Conservation (phyloP, 2,329 filamentous ascomycete species). For the Xylaria sp. region DNA sequence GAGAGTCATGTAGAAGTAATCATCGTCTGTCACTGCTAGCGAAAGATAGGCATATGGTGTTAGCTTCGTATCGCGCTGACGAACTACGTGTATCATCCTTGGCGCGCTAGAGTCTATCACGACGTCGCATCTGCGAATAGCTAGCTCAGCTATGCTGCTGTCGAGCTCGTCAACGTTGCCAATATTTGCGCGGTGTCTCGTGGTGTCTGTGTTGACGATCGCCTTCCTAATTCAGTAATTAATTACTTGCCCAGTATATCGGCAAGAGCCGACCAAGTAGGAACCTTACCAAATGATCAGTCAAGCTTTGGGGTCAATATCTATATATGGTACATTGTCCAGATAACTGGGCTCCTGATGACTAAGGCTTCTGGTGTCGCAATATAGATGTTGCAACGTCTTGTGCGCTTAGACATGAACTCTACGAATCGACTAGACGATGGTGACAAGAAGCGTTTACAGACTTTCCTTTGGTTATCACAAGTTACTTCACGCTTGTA, state of each 20-base stretch:
- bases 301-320: conserved; percentile 19
- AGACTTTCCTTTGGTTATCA: not conserved
- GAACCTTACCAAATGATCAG: conserved; percentile 36
- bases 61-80: conserved; percentile 34
- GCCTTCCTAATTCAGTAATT: conserved; percentile 46
- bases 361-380: conserved; percentile 24
- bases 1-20: conserved; percentile 15
- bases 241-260: conserved; percentile 31
- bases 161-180: conserved; percentile 24
- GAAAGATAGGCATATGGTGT: conserved; percentile 28
- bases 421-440: not conserved
- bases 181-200: conserved; percentile 41
- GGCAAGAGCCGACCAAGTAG: conserved; percentile 26
- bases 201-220: conserved; percentile 39
- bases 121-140: conserved; percentile 40
- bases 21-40: conserved; percentile 20
- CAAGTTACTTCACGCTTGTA: not conserved
- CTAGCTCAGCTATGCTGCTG: conserved; percentile 28
- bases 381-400: conserved; percentile 1
- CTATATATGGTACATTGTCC: conserved; percentile 20
- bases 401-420: conserved; percentile 3
- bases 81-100: conserved; percentile 34
- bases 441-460: not conserved
- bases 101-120: conserved; percentile 37
- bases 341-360: conserved; percentile 17